Evolutionary conservation across 2,329 filamentous ascomycete genomes (phyloP).

Genomic region (Diaporthe caulivora): DNA sequence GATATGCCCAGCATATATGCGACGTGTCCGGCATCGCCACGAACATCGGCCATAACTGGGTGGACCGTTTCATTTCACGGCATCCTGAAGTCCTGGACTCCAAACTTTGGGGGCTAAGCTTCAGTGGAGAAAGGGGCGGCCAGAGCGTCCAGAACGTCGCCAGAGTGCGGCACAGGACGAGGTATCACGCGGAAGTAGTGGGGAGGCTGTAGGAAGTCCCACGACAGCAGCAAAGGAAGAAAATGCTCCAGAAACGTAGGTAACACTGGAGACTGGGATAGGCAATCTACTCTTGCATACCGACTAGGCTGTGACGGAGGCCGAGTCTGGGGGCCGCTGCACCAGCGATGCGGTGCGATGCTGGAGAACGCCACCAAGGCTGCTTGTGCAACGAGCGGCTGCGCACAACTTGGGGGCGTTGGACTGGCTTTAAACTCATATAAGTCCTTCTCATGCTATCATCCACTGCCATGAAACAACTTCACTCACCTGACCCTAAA

Average conservation of each 20-base stretch:
- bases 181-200: not conserved
- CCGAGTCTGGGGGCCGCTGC: conserved; percentile 4
- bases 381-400: not conserved
- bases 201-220: not conserved
- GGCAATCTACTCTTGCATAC: not conserved
- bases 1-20: not conserved
- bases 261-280: not conserved
- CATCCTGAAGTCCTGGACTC: not conserved
- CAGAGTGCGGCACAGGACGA: not conserved
- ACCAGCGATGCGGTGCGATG: not conserved
- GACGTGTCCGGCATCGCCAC: not conserved
- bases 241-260: not conserved
- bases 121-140: not conserved
- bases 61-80: not conserved
- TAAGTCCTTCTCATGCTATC: not conserved
- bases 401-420: not conserved
- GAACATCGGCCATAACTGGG: not conserved
- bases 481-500: not conserved
- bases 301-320: conserved; percentile 7
- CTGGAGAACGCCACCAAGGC: conserved; percentile 5
- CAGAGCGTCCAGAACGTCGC: not conserved
- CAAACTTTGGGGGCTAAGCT: not conserved
- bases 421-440: conserved; percentile 4
- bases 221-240: not conserved
- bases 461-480: not conserved